These are phyloP conservation scores for Leucocoprinus birnbaumii DNA, from an alignment of 768 basidiomycete species.

Conservation along the genomic window DNA sequence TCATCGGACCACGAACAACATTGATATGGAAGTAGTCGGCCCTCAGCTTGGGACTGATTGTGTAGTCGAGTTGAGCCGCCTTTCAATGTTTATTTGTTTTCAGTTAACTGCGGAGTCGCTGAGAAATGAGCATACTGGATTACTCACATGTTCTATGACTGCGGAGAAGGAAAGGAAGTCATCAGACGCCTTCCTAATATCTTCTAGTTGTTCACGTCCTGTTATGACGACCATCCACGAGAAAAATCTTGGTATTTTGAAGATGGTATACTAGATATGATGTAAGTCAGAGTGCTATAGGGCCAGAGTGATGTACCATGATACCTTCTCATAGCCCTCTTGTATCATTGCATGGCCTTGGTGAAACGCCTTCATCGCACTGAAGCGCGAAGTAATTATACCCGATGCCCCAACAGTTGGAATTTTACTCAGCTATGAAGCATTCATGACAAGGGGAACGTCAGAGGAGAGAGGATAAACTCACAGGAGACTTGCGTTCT, in stretches of 20 bases:
- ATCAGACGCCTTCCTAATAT: conserved; percentile 37
- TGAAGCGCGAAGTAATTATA: not conserved
- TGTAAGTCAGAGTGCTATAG: not conserved
- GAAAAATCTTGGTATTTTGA: conserved; percentile 18
- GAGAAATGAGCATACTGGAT: too few species aligned
- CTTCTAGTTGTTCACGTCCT: conserved; percentile 41
- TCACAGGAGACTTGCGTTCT: too few species aligned
- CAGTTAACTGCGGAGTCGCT: not conserved
- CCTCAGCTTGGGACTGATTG: conserved; percentile 27
- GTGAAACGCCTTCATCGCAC: not conserved
- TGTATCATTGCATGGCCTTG: not conserved
- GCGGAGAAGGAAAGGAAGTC: conserved; percentile 28
- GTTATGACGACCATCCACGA: conserved; percentile 29
- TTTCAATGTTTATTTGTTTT: conserved; percentile 7
- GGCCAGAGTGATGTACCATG: not conserved
- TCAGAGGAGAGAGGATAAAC: too few species aligned
- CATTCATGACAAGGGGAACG: too few species aligned
- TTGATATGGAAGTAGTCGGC: conserved; percentile 34
- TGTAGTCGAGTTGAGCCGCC: conserved; percentile 30
- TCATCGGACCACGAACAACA: conserved; percentile 31
- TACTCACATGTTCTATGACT: conserved; percentile 24
- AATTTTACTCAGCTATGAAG: not conserved
- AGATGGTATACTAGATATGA: conserved; percentile 18
- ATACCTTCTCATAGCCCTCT: conserved; percentile 13
- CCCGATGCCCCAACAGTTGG: conserved; percentile 1